These are phyloP conservation scores for Malassezia dermatis DNA, from an alignment of 1,284 basidiomycete genomes.

Conservation along the genomic window DNA sequence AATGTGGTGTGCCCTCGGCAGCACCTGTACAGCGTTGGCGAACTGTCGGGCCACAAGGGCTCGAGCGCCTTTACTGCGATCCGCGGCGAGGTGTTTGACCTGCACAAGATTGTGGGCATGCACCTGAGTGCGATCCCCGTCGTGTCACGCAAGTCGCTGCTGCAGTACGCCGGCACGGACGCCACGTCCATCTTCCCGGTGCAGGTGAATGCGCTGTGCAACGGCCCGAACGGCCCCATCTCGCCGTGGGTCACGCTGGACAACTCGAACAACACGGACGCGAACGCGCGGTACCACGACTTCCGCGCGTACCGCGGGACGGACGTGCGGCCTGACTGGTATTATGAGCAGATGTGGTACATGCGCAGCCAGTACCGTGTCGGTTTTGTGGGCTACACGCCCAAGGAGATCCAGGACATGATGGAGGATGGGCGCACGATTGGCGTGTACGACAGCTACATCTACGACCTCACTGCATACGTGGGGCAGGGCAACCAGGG, in stretches of 20 bases:
- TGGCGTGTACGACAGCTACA: constrained; percentile 68
- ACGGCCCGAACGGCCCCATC: constrained; percentile 68
- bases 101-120: constrained; percentile 48
- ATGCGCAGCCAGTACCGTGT: constrained; percentile 76
- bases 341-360: constrained; percentile 63
- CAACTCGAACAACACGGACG: constrained; percentile 68
- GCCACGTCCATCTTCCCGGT: constrained; percentile 81
- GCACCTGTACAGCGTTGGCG: constrained; percentile 71
- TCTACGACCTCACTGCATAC: constrained; percentile 83
- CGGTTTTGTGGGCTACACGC: constrained; percentile 80
- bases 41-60: constrained; percentile 64
- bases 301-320: constrained; percentile 64
- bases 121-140: constrained; percentile 66
- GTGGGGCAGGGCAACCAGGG: constrained; percentile 46
- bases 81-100: constrained; percentile 84
- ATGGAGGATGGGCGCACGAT: constrained; percentile 61
- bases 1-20: constrained; percentile 84
- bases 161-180: constrained; percentile 71
- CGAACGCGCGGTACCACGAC: constrained; percentile 73
- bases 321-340: constrained; percentile 93
- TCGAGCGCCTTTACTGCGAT: constrained; percentile 69
- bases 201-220: constrained; percentile 88
- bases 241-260: constrained; percentile 74
- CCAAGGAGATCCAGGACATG: constrained; percentile 60
- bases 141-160: constrained; percentile 62